Base-by-base conservation (phyloP, 2,329 filamentous ascomycete species). In the Aspergillus ustus region DNA sequence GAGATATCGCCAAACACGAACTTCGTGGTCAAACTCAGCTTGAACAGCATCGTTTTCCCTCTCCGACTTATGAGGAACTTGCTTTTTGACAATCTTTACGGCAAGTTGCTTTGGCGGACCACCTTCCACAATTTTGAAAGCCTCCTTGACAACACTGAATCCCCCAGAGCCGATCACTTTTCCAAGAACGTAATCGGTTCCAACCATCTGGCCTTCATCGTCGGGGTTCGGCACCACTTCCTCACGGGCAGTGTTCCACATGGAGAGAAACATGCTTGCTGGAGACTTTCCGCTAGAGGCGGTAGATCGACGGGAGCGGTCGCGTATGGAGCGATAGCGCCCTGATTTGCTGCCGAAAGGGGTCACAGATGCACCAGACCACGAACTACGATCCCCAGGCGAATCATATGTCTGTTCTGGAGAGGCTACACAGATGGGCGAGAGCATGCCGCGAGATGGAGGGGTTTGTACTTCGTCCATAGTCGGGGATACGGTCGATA, bases 1-100 rank as follows among this genome's bases (percentile, higher is more conserved):
- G 48, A 90, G 77, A 68, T 87, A 87, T 50, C 88, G 83, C 88
- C 88, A 90, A 45, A 90, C 83, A 48, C 85, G 83, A 50, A 90
- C 85, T 77, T 90, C 88, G 63, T 89, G 88, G 68, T 90, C 88
- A 63, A 90, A 88, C 65, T 89, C 85, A 11, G 86, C 85, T 70
- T 90, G 88, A 13, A 87, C 82, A 64, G 84, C 82, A 45, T 90
- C 88, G 64, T 89, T 89, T 66, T 89, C 86, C 19, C 77, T 74
- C 63, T 89, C 87, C 29, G 79, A 81, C 65, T 83, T 84, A 57
- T 83, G 81, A 11, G 76, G 72, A 22, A 87, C 78, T 53, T 83
- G 79, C 69, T 88, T 89, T 64, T 83, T 86, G 19, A 90, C 87
- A 66, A 90, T 88, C 72, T 90, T 90, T 64, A 90, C 88, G 2